A percentile compares a stretch with the other conserved stretches of the same genome.
These are phyloP conservation scores for Sarocladium oryzae DNA, from an alignment of 2,329 filamentous ascomycete genomes.

Conservation along the genomic window DNA sequence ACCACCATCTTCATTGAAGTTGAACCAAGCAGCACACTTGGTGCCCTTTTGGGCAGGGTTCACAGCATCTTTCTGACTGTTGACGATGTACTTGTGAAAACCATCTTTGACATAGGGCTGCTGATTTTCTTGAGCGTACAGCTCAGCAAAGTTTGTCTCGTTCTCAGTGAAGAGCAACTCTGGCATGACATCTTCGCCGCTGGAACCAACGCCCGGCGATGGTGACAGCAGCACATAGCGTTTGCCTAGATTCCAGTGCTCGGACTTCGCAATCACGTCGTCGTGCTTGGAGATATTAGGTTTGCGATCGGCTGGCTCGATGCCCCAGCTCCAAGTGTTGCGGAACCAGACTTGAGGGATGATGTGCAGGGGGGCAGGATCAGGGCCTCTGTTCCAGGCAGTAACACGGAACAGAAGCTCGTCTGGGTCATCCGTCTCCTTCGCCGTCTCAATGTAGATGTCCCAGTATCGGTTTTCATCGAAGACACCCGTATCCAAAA, in stretches of 20 bases:
- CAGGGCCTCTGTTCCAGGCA: slow-evolving; percentile 89
- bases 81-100: slow-evolving; percentile 82
- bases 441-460: slow-evolving; percentile 93
- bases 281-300: slow-evolving; percentile 65
- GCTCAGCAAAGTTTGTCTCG: slow-evolving; percentile 74
- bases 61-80: slow-evolving; percentile 70
- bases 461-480: slow-evolving; percentile 92
- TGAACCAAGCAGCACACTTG: slow-evolving; percentile 86
- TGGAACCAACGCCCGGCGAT: slow-evolving; percentile 75
- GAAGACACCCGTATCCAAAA: slow-evolving; percentile 83
- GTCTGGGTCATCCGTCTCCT: slow-evolving; percentile 86
- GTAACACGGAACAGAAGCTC: slow-evolving; percentile 91
- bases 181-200: slow-evolving; percentile 77
- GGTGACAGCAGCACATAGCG: slow-evolving; percentile 81
- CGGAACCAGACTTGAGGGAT: slow-evolving; percentile 94
- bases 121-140: slow-evolving; percentile 75
- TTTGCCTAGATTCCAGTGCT: slow-evolving; percentile 73
- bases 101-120: slow-evolving; percentile 89
- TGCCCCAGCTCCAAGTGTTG: slow-evolving; percentile 95
- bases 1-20: slow-evolving; percentile 83
- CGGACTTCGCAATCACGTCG: slow-evolving; percentile 66
- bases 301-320: slow-evolving; percentile 68
- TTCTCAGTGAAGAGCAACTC: slow-evolving; percentile 90
- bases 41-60: slow-evolving; percentile 78
- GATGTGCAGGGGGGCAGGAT: slow-evolving; percentile 87